phyloP scores from a whole-genome alignment of 495 filamentous ascomycete species.

The Chaetomium tenue region DNA sequence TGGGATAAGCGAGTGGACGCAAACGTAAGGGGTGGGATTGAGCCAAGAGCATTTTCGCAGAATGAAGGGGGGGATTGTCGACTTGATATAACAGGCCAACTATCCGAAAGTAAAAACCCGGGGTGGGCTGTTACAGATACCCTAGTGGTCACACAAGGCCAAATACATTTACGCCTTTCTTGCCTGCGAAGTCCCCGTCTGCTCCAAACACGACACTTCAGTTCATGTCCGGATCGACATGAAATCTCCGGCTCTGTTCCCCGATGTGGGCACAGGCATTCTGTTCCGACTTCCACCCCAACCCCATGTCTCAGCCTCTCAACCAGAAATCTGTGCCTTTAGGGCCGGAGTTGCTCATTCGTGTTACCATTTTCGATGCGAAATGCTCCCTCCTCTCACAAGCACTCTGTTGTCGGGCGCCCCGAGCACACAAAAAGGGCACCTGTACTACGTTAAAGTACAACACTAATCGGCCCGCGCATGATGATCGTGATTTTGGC shows the following conservation, averaged over 20 bases:
- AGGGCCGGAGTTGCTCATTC: background rate
- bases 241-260: background rate
- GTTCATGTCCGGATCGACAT: background rate
- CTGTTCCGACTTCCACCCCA: background rate
- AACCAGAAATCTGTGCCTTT: too few species aligned
- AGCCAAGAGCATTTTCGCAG: background rate
- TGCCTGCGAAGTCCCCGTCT: background rate
- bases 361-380: background rate
- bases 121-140: background rate
- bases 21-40: background rate
- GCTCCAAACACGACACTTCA: background rate
- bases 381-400: background rate
- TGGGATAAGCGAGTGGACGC: slow-evolving; percentile 10
- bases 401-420: background rate
- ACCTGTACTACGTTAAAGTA: background rate
- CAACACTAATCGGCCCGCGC: background rate
- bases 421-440: background rate
- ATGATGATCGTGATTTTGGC: background rate
- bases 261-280: background rate
- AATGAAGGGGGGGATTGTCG: background rate
- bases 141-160: background rate
- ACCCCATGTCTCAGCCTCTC: background rate
- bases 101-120: background rate
- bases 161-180: too few species aligned
- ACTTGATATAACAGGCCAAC: background rate